Conservation (phyloP, 75 land plant genomes). For the Cryptomeria japonica region DNA sequence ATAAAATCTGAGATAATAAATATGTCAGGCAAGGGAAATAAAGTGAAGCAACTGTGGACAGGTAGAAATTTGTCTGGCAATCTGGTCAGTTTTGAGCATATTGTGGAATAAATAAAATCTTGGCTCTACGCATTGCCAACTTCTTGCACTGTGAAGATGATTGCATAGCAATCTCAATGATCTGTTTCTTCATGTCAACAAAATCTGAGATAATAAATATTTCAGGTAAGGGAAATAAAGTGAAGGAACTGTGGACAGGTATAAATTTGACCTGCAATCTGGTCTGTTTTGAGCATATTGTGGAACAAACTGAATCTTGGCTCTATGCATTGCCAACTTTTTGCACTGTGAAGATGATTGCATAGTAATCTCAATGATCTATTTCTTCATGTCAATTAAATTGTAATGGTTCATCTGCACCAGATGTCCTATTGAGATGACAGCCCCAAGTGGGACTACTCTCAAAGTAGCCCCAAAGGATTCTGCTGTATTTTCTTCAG, state of each 20-base stretch:
- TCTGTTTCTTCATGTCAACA: not conserved
- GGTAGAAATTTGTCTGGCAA: not conserved
- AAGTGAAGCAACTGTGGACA: not conserved
- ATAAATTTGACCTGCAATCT: not conserved
- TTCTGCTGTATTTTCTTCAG: not conserved
- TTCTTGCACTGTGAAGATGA: not conserved
- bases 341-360: not conserved
- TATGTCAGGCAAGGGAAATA: not conserved
- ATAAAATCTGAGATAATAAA: not conserved
- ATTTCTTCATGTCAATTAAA: not conserved
- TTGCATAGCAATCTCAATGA: not conserved
- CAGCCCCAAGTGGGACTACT: not conserved
- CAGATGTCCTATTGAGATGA: not conserved
- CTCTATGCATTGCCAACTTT: not conserved
- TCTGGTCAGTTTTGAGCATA: not conserved
- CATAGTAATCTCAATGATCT: not conserved
- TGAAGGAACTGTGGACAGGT: not conserved
- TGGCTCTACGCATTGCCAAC: not conserved
- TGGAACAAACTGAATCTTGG: not conserved
- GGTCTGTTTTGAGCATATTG: not conserved
- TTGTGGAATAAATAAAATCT: not conserved
- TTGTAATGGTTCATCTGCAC: not conserved
- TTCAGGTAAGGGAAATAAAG: not conserved
- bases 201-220: not conserved
- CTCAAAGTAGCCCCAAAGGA: not conserved